phyloP scores from a whole-genome alignment of 805 yeast species.

The Candida arabinofermentans region DNA sequence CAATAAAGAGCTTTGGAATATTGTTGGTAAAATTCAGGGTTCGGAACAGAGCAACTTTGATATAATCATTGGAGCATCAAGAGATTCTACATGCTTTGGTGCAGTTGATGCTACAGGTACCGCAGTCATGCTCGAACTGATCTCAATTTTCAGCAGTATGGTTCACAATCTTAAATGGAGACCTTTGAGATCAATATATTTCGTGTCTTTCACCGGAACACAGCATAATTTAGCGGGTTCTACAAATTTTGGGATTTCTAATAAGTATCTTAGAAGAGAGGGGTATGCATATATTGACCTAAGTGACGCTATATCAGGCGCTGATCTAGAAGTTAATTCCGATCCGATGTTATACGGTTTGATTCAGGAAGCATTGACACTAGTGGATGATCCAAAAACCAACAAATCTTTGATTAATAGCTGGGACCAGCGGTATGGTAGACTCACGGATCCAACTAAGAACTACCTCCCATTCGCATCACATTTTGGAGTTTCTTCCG shows the following conservation, averaged over 20 bases:
- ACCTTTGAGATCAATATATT: slow-evolving; percentile 78
- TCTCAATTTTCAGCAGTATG: slow-evolving; percentile 62
- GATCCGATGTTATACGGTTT: slow-evolving; percentile 60
- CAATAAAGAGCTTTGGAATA: slow-evolving; percentile 71
- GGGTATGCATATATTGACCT: slow-evolving; percentile 73
- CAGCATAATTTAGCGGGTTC: slow-evolving; percentile 81
- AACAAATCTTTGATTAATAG: slow-evolving; percentile 20
- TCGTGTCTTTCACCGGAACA: slow-evolving; percentile 80
- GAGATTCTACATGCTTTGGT: slow-evolving; percentile 72
- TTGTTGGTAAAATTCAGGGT: slow-evolving; percentile 74
- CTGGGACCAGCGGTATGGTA: slow-evolving; percentile 19
- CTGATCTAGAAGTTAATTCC: slow-evolving; percentile 42
- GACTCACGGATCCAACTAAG: slow-evolving; percentile 36
- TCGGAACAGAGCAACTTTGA: slow-evolving; percentile 73
- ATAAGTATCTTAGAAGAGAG: slow-evolving; percentile 49
- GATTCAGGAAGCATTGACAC: slow-evolving; percentile 38
- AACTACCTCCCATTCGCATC: slow-evolving; percentile 68
- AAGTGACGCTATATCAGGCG: slow-evolving; percentile 56
- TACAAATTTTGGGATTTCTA: slow-evolving; percentile 67
- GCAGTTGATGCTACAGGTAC: slow-evolving; percentile 75
- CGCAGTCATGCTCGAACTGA: slow-evolving; percentile 63
- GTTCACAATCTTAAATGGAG: slow-evolving; percentile 68
- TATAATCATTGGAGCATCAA: slow-evolving; percentile 73
- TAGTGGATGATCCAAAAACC: slow-evolving; percentile 23
- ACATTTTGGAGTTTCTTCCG: slow-evolving; percentile 62